A percentile compares a stretch with the other conserved stretches of the same genome.
These are phyloP conservation scores for Dactylellina cionopaga DNA, from an alignment of 2,329 filamentous ascomycete species.

Conservation along the genomic window DNA sequence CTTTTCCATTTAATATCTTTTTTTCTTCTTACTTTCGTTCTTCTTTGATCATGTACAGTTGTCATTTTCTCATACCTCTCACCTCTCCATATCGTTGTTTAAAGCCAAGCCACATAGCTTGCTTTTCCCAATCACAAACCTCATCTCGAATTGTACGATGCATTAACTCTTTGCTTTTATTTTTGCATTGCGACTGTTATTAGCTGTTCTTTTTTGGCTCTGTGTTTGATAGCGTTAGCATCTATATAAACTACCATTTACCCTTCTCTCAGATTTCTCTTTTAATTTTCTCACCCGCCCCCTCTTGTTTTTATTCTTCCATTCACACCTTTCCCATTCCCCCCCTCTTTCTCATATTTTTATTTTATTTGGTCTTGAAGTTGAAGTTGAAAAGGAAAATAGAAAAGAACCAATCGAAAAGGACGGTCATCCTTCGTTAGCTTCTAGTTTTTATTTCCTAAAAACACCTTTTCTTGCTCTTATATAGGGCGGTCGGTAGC, in stretches of 20 bases:
- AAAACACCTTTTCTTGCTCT: too few relatives aligned
- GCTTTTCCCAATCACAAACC: too few relatives aligned
- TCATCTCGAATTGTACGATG: conserved; percentile 33
- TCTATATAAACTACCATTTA: conserved; percentile 16
- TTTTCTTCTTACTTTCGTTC: conserved; percentile 3
- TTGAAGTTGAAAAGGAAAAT: too few relatives aligned
- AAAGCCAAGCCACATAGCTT: conserved; percentile 15
- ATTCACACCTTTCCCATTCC: too few relatives aligned
- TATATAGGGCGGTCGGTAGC: too few relatives aligned
- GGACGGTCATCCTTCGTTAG: too few relatives aligned
- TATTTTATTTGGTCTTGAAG: too few relatives aligned
- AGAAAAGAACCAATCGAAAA: too few relatives aligned
- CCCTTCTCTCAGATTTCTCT: not conserved
- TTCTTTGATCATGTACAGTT: conserved; percentile 16
- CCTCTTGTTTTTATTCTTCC: conserved; percentile 2
- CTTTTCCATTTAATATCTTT: conserved; percentile 2
- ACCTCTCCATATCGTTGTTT: not conserved
- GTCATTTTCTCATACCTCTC: conserved; percentile 10
- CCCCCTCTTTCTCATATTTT: too few relatives aligned
- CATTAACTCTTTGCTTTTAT: not conserved
- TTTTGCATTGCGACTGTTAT: conserved; percentile 25
- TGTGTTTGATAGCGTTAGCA: conserved; percentile 22
- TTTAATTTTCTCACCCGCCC: too few relatives aligned
- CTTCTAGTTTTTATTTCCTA: too few relatives aligned
- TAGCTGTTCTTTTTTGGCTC: not conserved